Evolutionary conservation across 768 basidiomycete species (phyloP), one percentile per base, ranked within the genome.

Genomic region (Termitomyces sp.): DNA sequence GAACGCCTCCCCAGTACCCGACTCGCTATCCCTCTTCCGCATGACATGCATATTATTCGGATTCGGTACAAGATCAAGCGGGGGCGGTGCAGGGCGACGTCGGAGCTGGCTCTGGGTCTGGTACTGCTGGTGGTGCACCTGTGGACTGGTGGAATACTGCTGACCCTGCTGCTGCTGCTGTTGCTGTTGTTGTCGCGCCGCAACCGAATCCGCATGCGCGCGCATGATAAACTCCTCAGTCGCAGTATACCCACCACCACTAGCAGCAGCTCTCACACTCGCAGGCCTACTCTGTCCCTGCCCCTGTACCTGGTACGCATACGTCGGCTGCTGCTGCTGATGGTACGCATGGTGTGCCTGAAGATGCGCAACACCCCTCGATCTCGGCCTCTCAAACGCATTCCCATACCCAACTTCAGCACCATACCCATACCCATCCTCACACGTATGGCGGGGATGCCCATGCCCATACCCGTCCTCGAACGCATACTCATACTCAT

Each of bases 181-280:
- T n/a, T n/a, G 41, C 39, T 41, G 49, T 52, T 52, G 57, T 37
- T 59, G 63, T 7, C 58, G 58, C 8, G 58, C 16, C 25, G 48
- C 49, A 32, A 49, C 51, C 7, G 50, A 43, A 32, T 58, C 57
- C n/a, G 74, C 67, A 68, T 77, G 73, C 68, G 84, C 59, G 69
- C 83, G 84, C 65, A 89, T 78, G 49, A 89, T 82, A 59, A 81
- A 79, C 67, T 86, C 82, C 65, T 89, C 88, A 0, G 86, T 75
- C 2, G 85, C 74, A 0, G 88, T 89, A 60, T 83, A 89, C 2
- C 87, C 87, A 1, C 79, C 75, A 30, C 71, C 69, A 2, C 19
- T 34, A 5, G 46, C 46, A 3, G n/a, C 39, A 47, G 42, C 6
- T 77, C 72, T 40, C 75, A 76, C 39, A 35, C 57, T 49, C 35